Evolutionary conservation across 768 basidiomycete species (phyloP).

Genomic region (Phlebiopsis gigantea): DNA sequence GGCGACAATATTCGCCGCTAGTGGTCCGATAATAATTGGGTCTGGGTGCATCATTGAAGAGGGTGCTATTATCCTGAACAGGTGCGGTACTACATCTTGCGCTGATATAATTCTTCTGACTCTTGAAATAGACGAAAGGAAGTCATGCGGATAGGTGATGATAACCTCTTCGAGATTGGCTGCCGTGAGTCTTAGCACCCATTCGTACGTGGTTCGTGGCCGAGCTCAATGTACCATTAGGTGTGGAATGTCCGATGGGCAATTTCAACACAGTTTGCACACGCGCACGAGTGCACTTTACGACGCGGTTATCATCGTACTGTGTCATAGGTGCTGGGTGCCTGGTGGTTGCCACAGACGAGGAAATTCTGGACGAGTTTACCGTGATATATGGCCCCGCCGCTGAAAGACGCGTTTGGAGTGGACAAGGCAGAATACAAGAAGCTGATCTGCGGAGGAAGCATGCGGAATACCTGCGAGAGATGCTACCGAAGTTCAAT

Average conservation of each 20-base stretch:
- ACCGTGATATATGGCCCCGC: constrained; percentile 79
- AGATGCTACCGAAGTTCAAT: constrained; percentile 91
- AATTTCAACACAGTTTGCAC: constrained; percentile 84
- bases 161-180: constrained; percentile 92
- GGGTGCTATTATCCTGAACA: constrained; percentile 83
- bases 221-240: constrained; percentile 32
- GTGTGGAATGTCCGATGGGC: constrained; percentile 86
- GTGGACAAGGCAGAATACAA: constrained; percentile 77
- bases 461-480: constrained; percentile 86
- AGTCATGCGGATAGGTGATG: constrained; percentile 89
- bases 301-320: constrained; percentile 69
- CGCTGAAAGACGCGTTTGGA: constrained; percentile 76
- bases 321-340: constrained; percentile 83
- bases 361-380: constrained; percentile 75
- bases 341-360: constrained; percentile 71
- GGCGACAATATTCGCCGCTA: constrained; percentile 87
- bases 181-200: constrained; percentile 64
- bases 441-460: constrained; percentile 81
- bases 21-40: constrained; percentile 88
- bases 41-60: constrained; percentile 90
- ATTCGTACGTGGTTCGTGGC: not conserved
- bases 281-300: constrained; percentile 77
- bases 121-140: constrained; percentile 53
- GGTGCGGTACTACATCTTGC: constrained; percentile 33
- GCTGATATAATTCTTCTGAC: not conserved